phyloP scores from a whole-genome alignment of 176 grass and related monocot species.

The Pharus latifolius region DNA sequence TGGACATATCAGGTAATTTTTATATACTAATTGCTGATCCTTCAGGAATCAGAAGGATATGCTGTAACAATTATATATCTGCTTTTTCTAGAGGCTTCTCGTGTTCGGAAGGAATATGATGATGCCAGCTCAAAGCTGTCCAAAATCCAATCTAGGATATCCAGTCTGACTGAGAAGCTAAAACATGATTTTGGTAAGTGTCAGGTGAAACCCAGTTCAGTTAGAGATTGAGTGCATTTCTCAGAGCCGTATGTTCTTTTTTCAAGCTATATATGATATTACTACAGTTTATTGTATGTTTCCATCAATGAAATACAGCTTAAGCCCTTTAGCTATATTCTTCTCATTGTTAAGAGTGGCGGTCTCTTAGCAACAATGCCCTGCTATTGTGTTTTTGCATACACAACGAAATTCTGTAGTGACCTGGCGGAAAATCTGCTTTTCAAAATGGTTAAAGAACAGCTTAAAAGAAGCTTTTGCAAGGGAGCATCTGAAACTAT shows the following conservation, averaged over 20 bases:
- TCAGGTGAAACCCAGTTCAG: not conserved
- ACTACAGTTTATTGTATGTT: not conserved
- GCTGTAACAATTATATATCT: conserved; percentile 10
- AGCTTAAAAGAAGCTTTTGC: not conserved
- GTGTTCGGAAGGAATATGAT: conserved; percentile 87
- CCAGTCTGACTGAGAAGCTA: conserved; percentile 58
- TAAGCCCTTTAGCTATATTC: not conserved
- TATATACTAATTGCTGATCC: conserved; percentile 3
- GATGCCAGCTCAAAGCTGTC: conserved; percentile 82
- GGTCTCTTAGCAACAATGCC: not conserved
- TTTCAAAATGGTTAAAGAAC: not conserved
- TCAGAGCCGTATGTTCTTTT: not conserved
- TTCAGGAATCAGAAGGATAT: not conserved
- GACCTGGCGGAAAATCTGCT: not conserved
- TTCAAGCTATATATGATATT: not conserved
- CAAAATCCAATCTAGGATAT: conserved; percentile 86
- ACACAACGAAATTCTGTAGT: not conserved
- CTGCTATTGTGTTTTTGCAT: not conserved
- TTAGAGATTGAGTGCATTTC: not conserved
- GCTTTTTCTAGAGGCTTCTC: conserved; percentile 64
- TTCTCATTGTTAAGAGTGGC: not conserved
- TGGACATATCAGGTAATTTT: conserved; percentile 71
- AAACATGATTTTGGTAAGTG: conserved; percentile 82
- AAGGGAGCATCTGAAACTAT: not conserved
- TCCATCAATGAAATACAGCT: not conserved